Evolutionary conservation across 257 asterid species (phyloP).

Genomic region (Hygrophila difformis): DNA sequence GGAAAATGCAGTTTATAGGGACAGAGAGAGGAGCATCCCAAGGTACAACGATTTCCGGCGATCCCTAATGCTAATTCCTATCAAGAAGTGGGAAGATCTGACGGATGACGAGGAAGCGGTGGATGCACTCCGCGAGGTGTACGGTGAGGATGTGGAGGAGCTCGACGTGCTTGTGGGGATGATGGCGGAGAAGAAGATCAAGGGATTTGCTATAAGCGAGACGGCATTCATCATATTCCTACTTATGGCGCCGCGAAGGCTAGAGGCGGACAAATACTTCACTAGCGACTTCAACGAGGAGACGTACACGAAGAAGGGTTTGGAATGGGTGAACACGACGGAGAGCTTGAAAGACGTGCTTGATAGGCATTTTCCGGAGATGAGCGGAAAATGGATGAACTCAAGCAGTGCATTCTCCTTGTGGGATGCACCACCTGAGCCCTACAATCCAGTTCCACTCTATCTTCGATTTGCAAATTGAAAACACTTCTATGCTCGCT

Average conservation of each 20-base stretch:
- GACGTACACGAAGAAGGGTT: conserved; percentile 46
- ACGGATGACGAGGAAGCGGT: conserved; percentile 44
- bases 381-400: conserved; percentile 52
- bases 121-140: conserved; percentile 32
- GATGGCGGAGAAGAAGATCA: conserved; percentile 51
- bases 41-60: conserved; percentile 59
- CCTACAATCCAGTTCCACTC: conserved; percentile 38
- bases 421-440: conserved; percentile 43
- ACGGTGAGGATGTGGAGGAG: conserved; percentile 42
- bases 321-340: conserved; percentile 57
- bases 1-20: conserved; percentile 54
- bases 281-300: conserved; percentile 50
- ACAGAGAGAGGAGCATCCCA: conserved; percentile 51
- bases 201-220: conserved; percentile 61
- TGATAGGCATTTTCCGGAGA: conserved; percentile 49
- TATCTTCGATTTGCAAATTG: conserved; percentile 38
- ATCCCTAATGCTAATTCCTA: conserved; percentile 38
- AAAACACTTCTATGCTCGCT: background rate
- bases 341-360: conserved; percentile 50
- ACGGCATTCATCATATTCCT: conserved; percentile 54
- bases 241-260: conserved; percentile 57
- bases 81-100: conserved; percentile 58
- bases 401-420: conserved; percentile 54
- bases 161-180: conserved; percentile 49
- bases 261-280: conserved; percentile 57